Base-by-base conservation (phyloP, 805 yeast species). In the Monosporozyma servazzii region DNA sequence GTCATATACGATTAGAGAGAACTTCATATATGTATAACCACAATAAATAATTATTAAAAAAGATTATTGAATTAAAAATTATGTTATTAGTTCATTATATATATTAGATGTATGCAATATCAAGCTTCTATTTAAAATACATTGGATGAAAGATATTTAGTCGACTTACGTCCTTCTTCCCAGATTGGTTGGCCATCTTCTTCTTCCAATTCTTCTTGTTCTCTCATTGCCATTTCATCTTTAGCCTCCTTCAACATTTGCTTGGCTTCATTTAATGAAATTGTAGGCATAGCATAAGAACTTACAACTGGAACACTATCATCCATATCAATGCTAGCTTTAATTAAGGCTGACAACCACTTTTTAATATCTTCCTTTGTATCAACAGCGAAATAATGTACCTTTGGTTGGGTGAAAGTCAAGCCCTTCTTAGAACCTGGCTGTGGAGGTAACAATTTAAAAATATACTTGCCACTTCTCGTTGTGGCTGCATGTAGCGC, bases 341-440 rank as follows among this genome's bases (percentile, higher is more conserved):
- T 88, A 81, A 90, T 88, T 54, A 93, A 74, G 0, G 96, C 95
- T 48, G 89, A 84, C 80, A 90, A 80, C 99, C 99, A 93, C 2
- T 76, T 77, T 63, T 96, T 77, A 96, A 91, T 86, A 56, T 90
- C 97, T 46, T 88, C 95, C 52, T 76, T 79, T 0, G 88, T 77
- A 47, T 93, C 97, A 43, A 90, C 96, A 0, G 98, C 97, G 75
- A 93, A 93, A 68, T 85, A 93, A 61, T 93, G 99, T 5, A 89
- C 86, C 57, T 88, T 88, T 30, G 96, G 99, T 56, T 90, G 96
- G 0, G 99, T 93, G 67, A 93, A 93, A 0, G 96, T 90, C 53
- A 93, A 78, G 0, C 98, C 98, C 69, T 90, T 91, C 57, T 85
- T 83, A 51, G 90, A 88, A 0, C 99, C 99, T 0, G 98, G 98